Evolutionary conservation across 2,329 filamentous ascomycete genomes (phyloP), one percentile per base, ranked within the genome.

Genomic region (Colletotrichum sp.): DNA sequence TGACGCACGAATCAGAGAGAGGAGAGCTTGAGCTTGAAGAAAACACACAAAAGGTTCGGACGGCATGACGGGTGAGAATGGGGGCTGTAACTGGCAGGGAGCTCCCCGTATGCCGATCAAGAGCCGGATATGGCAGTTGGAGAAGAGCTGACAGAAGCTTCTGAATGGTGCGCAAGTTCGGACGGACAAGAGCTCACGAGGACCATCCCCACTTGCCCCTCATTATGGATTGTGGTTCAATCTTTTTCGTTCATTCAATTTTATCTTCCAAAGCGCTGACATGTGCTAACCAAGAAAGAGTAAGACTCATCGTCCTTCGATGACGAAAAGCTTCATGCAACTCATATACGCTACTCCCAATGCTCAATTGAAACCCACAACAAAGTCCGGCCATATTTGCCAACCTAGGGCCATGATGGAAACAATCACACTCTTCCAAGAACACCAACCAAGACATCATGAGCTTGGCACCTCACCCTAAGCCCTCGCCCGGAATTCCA

Each of bases 401-500:
- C n/a, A 63, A 15, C 59, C 25, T 27, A 15, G 9, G 55, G 55
- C 25, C 25, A 15, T 28, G 22, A 63, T 25, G 28, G 19, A 36
- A 36, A 63, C 19, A 15, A 15, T 9, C 59, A 36, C 4, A 5
- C 6, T 52, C 44, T 61, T 12, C 19, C 59, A 11, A 36, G 19
- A 22, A 63, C 30, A 63, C n/a, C n/a, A 25, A 63, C n/a, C 59
- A 32, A n/a, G 28, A 19, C 19, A 15, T 32, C 28, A 8, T 22
- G 32, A 15, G 15, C 27, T 19, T 48, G n/a, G 13, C 67, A 64
- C 12, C 30, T 25, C n/a, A 16, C 8, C 13, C 59, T 57, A 78
- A 30, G 76, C 78, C 67, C 82, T 80, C 78, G 77, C 85, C 79
- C 86, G 82, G 80, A 93, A 93, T 85, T 94, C 91, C 72, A 95